Evolutionary conservation across 192 early-diverging fungal species (phyloP), one percentile per base, ranked within the genome.

Genomic region (Endogone sp.): DNA sequence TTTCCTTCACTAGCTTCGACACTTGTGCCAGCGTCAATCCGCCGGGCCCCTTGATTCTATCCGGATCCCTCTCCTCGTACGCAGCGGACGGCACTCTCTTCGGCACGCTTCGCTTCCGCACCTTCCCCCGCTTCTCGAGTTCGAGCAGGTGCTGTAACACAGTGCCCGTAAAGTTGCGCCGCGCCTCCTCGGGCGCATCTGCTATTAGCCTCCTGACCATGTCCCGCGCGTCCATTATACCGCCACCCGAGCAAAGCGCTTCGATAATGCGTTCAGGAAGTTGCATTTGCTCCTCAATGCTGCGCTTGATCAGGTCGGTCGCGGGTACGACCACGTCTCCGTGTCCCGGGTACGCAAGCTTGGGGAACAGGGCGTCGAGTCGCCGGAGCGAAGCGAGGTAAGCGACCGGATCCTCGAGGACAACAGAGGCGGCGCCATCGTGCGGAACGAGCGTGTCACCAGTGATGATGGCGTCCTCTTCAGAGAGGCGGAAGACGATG

Each of bases 21-120:
- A 75, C 73, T 37, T 79, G 81, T 4, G 79, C 75, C 70, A 82
- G 79, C 3, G 79, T 81, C 44, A 79, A 60, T 23, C 82, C 79
- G 2, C 71, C 77, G 2, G 80, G 71, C 0, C 79, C 82, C 30
- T 81, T 81, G 54, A 80, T 81, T 62, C 68, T 78, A 30, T 83
- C 70, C 16, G 82, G 82, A 49, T 81, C 79, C 20, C 20, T 60
- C 23, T 23, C 22, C 20, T 23, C 59, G 9, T 60, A 23, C 20
- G 9, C n/a, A 9, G 22, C 23, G 27, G 23, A 28, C 4, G 22
- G 59, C 9, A n/a, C 59, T 9, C 6, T 26, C 9, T 20, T 60
- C 4, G 59, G 59, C 8, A 60, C 4, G n/a, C 59, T 60, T 4
- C 59, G 22, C 59, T 60, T 60, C 20, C 27, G 59, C 59, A 60